phyloP scores from a whole-genome alignment of 2,329 filamentous ascomycete species.

The Fusarium tanahbumbuense region DNA sequence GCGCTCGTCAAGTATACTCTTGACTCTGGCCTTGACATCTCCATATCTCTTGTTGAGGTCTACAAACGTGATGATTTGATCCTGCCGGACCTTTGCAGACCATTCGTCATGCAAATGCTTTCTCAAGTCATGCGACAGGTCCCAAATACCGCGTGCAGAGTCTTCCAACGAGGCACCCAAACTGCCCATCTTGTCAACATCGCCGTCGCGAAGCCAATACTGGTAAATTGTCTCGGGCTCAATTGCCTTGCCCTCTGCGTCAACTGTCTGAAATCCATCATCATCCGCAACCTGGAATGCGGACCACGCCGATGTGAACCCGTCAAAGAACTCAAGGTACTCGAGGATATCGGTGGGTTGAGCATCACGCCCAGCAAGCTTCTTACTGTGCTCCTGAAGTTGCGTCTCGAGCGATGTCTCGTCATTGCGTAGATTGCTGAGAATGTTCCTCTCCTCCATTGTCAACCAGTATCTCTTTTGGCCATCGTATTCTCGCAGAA shows the following conservation, averaged over 20 bases:
- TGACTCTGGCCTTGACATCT: constrained; percentile 53
- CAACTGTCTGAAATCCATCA: constrained; percentile 61
- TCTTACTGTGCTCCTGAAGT: constrained; percentile 41
- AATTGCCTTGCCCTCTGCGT: constrained; percentile 58
- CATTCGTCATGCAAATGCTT: constrained; percentile 54
- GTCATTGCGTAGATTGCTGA: constrained; percentile 54
- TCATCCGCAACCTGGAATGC: constrained; percentile 65
- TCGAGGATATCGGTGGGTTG: constrained; percentile 51
- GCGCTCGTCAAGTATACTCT: constrained; percentile 57
- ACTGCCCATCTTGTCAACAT: background rate
- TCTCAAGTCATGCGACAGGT: constrained; percentile 56
- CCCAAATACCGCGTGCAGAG: constrained; percentile 61
- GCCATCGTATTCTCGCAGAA: constrained; percentile 55
- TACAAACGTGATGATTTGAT: constrained; percentile 59
- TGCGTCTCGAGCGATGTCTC: constrained; percentile 23
- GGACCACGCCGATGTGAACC: constrained; percentile 63
- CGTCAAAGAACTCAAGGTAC: constrained; percentile 63
- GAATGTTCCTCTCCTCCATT: constrained; percentile 44
- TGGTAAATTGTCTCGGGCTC: constrained; percentile 36
- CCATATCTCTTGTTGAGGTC: constrained; percentile 57
- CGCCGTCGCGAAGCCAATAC: constrained; percentile 25
- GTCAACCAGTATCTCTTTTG: constrained; percentile 49
- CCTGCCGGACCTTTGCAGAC: constrained; percentile 59
- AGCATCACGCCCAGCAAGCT: constrained; percentile 16
- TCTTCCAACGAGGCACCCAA: constrained; percentile 36